Base-by-base conservation (phyloP, 2,329 filamentous ascomycete genomes). In the Scortechinia acanthostroma region DNA sequence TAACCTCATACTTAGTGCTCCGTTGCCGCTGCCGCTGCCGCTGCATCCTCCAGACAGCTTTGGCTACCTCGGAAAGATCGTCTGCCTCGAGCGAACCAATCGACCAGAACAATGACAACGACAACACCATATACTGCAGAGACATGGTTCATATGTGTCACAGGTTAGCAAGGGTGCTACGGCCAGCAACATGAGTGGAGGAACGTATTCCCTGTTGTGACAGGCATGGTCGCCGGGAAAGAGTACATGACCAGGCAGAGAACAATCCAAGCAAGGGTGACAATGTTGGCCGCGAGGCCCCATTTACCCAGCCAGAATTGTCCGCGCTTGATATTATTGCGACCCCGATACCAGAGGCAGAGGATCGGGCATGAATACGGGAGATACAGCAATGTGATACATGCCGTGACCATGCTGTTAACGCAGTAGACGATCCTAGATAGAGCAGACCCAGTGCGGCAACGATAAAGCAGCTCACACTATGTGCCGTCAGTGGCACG, bases 241-340 rank as follows among this genome's bases (percentile, higher is more conserved):
- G 63, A 66, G 54, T 69, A 73, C 56, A 74, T 70, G 43, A 74
- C 50, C 43, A 74, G 58, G 0, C 71, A 72, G 50, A 75, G 71
- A 21, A 64, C 28, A 1, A 69, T 74, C 70, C 71, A 75, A 14
- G 53, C 35, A 14, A 74, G 55, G 1, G 71, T 57, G 4, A 73
- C 58, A 16, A 63, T 53, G 49, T 74, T 73, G 14, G 64, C 55
- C 40, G 65, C 52, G 19, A 65, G 47, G 1, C 70, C 70, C 35
- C 69, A 33, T 3, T 57, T 58, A 1, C 69, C 70, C 21, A 74
- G 55, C 62, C 66, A 72, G 57, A 74, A 74, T 0, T 70, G 68
- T 0, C 70, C 70, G 47, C 64, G 64, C 1, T 50, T 48, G 52
- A 73, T 65, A 44, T 61, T 68, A 28, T 66, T 52, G 43, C 71